These are phyloP conservation scores for Marvania coccoides DNA, from an alignment of 139 green algal species.

Conservation along the genomic window DNA sequence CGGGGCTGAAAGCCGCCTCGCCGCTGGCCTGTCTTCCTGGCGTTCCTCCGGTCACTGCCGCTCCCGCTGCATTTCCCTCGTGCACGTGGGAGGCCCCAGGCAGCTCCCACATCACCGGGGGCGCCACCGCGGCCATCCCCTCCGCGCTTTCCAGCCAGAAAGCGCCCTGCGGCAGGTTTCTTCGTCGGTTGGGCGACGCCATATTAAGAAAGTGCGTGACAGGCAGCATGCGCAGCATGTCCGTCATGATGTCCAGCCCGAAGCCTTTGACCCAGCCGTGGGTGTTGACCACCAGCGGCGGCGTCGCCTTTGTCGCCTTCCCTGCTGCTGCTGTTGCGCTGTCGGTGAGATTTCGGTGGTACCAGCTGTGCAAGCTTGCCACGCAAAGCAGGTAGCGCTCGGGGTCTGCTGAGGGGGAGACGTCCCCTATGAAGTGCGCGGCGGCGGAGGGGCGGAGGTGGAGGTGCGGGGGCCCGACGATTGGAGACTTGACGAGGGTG, in stretches of 20 bases:
- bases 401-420: conserved; percentile 57
- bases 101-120: conserved; percentile 12
- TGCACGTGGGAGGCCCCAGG: too few relatives aligned
- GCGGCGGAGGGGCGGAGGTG: conserved; percentile 33
- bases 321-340: neutral
- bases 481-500: conserved; percentile 34
- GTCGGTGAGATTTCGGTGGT: conserved; percentile 10
- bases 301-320: conserved; percentile 1
- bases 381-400: conserved; percentile 47
- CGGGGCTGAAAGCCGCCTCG: too few relatives aligned
- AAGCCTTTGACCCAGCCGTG: conserved; percentile 76
- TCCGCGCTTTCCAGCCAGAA: conserved; percentile 33
- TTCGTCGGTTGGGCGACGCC: conserved; percentile 21
- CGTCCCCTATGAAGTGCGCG: conserved; percentile 56
- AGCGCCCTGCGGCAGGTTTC: conserved; percentile 47
- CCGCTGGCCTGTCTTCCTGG: too few relatives aligned
- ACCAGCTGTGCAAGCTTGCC: conserved; percentile 42
- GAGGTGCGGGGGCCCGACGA: conserved; percentile 59
- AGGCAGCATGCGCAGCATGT: conserved; percentile 37
- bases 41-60: too few relatives aligned
- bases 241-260: conserved; percentile 60
- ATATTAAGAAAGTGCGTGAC: conserved; percentile 51
- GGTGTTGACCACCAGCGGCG: conserved; percentile 76
- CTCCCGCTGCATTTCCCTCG: too few relatives aligned
- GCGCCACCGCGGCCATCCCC: neutral